Conservation (phyloP, 768 basidiomycete genomes). For the Tremella fuciformis region DNA sequence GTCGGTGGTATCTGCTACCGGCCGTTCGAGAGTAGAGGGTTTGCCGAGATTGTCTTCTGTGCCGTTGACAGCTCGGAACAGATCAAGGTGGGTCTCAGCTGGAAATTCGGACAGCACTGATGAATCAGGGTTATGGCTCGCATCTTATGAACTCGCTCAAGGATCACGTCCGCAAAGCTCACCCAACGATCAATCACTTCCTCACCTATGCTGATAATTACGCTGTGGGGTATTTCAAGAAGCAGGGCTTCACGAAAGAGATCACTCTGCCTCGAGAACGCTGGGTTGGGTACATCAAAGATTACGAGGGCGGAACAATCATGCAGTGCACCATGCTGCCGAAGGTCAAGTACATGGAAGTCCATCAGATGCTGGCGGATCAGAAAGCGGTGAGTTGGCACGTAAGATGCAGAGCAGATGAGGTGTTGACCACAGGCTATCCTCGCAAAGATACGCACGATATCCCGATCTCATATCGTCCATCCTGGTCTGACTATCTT, state of each 20-base stretch:
- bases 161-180: constrained; percentile 76
- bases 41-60: constrained; percentile 98
- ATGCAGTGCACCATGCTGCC: constrained; percentile 92
- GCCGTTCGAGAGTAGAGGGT: constrained; percentile 88
- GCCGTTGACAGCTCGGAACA: constrained; percentile 95
- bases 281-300: constrained; percentile 99
- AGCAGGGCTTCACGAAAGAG: constrained; percentile 98
- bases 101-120: not conserved
- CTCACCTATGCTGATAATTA: constrained; percentile 98
- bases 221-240: constrained; percentile 98
- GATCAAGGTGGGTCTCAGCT: constrained; percentile 70
- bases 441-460: constrained; percentile 77
- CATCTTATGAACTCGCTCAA: constrained; percentile 99
- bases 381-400: constrained; percentile 66
- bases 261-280: constrained; percentile 83
- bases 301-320: constrained; percentile 98
- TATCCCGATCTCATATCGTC: constrained; percentile 80
- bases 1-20: constrained; percentile 97
- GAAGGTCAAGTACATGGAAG: constrained; percentile 83
- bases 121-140: constrained; percentile 82
- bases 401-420: too few relatives aligned
- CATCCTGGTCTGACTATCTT: constrained; percentile 77
- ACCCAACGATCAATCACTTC: constrained; percentile 88
- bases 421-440: constrained; percentile 59
- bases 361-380: constrained; percentile 66